Evolutionary conservation across 1,284 basidiomycete genomes (phyloP).

Genomic region (Pterula multifida): DNA sequence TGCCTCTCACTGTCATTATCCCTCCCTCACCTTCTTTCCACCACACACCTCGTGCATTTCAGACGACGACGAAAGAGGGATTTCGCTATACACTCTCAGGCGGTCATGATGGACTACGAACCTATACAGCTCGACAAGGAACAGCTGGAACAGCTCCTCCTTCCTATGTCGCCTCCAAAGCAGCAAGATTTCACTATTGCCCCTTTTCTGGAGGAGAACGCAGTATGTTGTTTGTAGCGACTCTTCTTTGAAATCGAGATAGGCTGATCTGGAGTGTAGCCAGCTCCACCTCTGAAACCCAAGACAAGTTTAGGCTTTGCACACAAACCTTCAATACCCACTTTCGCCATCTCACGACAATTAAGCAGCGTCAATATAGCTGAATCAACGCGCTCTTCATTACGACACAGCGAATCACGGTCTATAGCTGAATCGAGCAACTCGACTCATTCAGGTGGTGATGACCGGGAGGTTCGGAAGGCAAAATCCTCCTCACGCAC

Average conservation of each 20-base stretch:
- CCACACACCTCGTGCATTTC: neutral
- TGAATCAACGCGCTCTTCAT: constrained; percentile 24
- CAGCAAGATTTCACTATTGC: neutral
- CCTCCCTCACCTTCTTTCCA: neutral
- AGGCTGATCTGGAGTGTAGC: constrained; percentile 1
- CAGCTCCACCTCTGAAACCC: constrained; percentile 11
- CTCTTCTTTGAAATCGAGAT: neutral
- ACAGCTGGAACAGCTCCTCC: constrained; percentile 12
- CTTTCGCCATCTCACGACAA: constrained; percentile 18
- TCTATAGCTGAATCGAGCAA: constrained; percentile 16
- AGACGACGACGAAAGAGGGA: no score
- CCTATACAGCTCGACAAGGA: constrained; percentile 11
- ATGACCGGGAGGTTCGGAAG: constrained; percentile 21
- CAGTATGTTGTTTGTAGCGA: neutral
- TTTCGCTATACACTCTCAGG: no score
- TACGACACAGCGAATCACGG: constrained; percentile 17
- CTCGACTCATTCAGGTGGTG: constrained; percentile 17
- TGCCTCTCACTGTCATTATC: neutral
- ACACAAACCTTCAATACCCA: constrained; percentile 28
- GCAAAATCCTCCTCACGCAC: constrained; percentile 20
- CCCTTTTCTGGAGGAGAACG: neutral
- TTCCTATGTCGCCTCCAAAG: neutral
- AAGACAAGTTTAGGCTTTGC: constrained; percentile 14
- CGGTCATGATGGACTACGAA: no score
- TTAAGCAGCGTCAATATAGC: constrained; percentile 24